Percentiles rank a stretch among this genome's conserved stretches.
Evolutionary conservation across 306 rosid genomes (phyloP).

Genomic region (Leucaena leucocephala): DNA sequence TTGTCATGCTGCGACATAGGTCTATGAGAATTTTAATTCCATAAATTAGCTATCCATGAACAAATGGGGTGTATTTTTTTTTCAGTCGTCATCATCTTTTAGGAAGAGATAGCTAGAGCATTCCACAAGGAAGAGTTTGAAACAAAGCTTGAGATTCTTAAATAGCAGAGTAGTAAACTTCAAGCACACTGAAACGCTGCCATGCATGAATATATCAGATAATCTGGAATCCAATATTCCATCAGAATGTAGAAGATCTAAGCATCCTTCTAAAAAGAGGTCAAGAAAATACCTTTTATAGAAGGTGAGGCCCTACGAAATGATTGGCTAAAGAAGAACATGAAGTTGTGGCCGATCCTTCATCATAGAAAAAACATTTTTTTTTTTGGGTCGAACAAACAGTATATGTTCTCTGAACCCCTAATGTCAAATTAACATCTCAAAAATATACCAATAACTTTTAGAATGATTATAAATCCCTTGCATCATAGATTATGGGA

Average conservation of each 20-base stretch:
- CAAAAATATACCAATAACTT: slow-evolving; percentile 31
- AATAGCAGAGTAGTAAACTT: slow-evolving; percentile 17
- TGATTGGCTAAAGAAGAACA: slow-evolving; percentile 51
- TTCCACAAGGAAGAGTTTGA: slow-evolving; percentile 13
- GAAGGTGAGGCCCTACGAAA: slow-evolving; percentile 39
- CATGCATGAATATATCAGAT: slow-evolving; percentile 1
- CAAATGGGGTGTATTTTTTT: slow-evolving; percentile 37
- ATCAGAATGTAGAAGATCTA: slow-evolving; percentile 20
- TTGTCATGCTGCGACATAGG: neutral
- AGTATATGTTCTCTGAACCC: slow-evolving; percentile 33
- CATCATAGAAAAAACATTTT: slow-evolving; percentile 32
- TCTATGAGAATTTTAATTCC: neutral
- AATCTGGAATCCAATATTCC: slow-evolving; percentile 25
- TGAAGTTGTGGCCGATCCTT: slow-evolving; percentile 30
- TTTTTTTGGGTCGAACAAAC: slow-evolving; percentile 9
- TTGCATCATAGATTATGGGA: slow-evolving; percentile 26
- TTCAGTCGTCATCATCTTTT: slow-evolving; percentile 35
- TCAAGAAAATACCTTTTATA: slow-evolving; percentile 31
- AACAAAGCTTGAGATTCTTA: slow-evolving; percentile 24
- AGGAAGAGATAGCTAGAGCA: slow-evolving; percentile 33
- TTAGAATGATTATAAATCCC: slow-evolving; percentile 47
- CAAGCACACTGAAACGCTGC: slow-evolving; percentile 32
- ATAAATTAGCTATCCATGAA: neutral
- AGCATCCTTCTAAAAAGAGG: slow-evolving; percentile 40
- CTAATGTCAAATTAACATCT: slow-evolving; percentile 14